phyloP scores from a whole-genome alignment of 108 stramenopile species.

The Nitzschia palea region DNA sequence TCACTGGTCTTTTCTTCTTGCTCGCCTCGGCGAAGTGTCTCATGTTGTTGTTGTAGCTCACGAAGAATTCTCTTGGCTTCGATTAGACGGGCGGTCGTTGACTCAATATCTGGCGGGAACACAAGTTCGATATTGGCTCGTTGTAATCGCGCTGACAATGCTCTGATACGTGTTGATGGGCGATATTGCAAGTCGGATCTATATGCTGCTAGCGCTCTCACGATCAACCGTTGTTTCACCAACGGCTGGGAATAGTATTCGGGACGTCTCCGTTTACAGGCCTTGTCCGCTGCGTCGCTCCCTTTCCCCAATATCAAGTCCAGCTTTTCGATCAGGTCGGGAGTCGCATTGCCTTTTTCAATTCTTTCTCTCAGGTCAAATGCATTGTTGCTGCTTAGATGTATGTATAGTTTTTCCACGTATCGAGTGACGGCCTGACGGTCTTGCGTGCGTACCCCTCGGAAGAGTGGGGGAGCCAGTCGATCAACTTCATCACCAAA shows the following conservation, averaged over 20 bases:
- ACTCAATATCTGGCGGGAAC: background rate
- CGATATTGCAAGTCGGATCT: background rate
- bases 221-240: background rate
- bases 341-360: background rate
- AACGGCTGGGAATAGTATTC: background rate
- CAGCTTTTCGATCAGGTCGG: background rate
- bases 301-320: background rate
- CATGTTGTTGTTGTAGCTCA: background rate
- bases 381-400: background rate
- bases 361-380: background rate
- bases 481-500: background rate
- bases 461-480: background rate
- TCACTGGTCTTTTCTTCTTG: background rate
- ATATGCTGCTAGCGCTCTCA: background rate
- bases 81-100: background rate
- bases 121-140: background rate
- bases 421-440: background rate
- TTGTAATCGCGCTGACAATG: background rate
- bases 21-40: background rate
- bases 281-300: background rate
- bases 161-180: background rate
- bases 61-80: background rate
- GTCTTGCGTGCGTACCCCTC: background rate
- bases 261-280: background rate
- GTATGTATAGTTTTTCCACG: background rate